A percentile compares a stretch with the other conserved stretches of the same genome.
These are phyloP conservation scores for Gigaspora rosea DNA, from an alignment of 192 early-diverging fungal species.

Conservation along the genomic window DNA sequence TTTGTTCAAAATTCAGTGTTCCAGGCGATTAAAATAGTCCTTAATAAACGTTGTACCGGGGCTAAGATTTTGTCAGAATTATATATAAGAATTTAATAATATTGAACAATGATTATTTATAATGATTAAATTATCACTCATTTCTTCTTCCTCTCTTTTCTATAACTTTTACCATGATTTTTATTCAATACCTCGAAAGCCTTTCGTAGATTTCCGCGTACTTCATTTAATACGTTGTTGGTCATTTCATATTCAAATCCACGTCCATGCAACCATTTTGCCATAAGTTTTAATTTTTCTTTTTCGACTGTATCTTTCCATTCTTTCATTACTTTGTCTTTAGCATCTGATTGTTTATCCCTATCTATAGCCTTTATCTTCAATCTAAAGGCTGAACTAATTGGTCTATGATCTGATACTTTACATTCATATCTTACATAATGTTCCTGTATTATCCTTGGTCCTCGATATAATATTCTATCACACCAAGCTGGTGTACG, in stretches of 20 bases:
- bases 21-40: too few relatives aligned
- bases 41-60: too few relatives aligned
- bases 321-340: slow-evolving; percentile 50
- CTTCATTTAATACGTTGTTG: not conserved
- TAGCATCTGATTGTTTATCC: slow-evolving; percentile 45
- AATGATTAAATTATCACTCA: too few relatives aligned
- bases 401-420: slow-evolving; percentile 86
- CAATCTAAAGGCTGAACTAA: slow-evolving; percentile 68
- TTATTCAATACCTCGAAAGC: slow-evolving; percentile 15
- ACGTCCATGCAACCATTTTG: slow-evolving; percentile 41
- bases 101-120: too few relatives aligned
- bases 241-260: slow-evolving; percentile 31
- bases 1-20: too few relatives aligned
- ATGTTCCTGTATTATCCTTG: slow-evolving; percentile 43
- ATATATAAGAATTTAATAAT: too few relatives aligned
- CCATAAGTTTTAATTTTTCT: slow-evolving; percentile 41
- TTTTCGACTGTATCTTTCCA: slow-evolving; percentile 48
- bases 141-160: too few relatives aligned
- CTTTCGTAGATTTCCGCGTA: not conserved
- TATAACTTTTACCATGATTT: not conserved
- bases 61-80: too few relatives aligned
- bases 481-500: slow-evolving; percentile 97
- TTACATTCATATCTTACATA: slow-evolving; percentile 72
- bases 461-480: slow-evolving; percentile 72
- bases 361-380: slow-evolving; percentile 62